A percentile compares a stretch with the other conserved stretches of the same genome.
phyloP scores from a whole-genome alignment of 805 yeast species.

The Metschnikowia hibisci region DNA sequence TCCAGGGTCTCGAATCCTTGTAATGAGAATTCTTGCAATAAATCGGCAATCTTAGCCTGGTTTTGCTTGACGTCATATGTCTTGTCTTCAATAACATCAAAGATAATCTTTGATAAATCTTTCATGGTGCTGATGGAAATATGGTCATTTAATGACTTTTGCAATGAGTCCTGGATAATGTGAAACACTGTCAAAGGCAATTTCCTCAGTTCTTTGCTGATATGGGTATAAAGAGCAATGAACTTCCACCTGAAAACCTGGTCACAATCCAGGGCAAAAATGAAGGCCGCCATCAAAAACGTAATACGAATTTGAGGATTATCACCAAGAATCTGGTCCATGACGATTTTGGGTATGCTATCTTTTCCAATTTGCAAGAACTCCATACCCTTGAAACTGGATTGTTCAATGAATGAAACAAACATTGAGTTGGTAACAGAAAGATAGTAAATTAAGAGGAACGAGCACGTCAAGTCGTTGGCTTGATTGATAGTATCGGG shows the following conservation, averaged over 20 bases:
- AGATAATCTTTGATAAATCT: constrained; percentile 27
- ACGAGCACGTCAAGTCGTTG: constrained; percentile 9
- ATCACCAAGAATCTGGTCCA: constrained; percentile 24
- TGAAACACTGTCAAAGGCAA: constrained; percentile 29
- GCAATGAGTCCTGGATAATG: constrained; percentile 26
- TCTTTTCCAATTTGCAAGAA: constrained; percentile 11
- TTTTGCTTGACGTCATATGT: constrained; percentile 12
- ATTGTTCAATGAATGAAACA: constrained; percentile 20
- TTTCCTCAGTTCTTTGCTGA: constrained; percentile 21
- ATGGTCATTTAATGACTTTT: constrained; percentile 25
- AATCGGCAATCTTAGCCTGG: background rate
- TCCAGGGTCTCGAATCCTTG: background rate
- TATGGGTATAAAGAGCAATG: constrained; percentile 24
- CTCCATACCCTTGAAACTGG: constrained; percentile 17
- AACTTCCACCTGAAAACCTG: constrained; percentile 30
- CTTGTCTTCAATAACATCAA: constrained; percentile 14
- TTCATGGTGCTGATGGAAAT: constrained; percentile 26
- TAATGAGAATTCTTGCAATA: constrained; percentile 1
- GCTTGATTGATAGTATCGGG: background rate
- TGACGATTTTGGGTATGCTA: constrained; percentile 26
- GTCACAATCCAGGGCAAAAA: constrained; percentile 25
- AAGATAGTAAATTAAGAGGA: constrained; percentile 33
- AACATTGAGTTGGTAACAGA: constrained; percentile 25
- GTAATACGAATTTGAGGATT: constrained; percentile 21
- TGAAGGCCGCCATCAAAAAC: constrained; percentile 28